Evolutionary conservation across 345 rosid species (phyloP).

Genomic region (Citrus medica): DNA sequence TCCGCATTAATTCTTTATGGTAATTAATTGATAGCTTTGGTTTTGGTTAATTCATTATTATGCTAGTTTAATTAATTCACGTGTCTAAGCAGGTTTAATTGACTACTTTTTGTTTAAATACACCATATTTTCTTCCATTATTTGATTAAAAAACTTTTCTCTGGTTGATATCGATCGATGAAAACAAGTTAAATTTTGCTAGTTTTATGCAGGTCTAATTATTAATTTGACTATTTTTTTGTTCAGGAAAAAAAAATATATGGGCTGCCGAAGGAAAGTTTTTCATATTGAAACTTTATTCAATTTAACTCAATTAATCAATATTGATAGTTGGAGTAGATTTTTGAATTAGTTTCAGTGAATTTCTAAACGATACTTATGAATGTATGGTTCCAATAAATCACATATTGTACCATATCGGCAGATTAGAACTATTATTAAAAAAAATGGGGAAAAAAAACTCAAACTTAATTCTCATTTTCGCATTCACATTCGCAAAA

Average conservation of each 20-base stretch:
- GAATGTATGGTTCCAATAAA: too few relatives aligned
- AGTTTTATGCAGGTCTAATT: neutral
- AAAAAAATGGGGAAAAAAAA: too few relatives aligned
- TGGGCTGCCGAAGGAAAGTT: neutral
- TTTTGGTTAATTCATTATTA: neutral
- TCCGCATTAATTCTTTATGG: neutral
- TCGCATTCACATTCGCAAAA: too few relatives aligned
- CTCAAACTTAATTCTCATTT: too few relatives aligned
- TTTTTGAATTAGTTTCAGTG: too few relatives aligned
- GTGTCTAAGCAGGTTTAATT: neutral
- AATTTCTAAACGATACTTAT: too few relatives aligned
- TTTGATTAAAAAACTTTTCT: neutral
- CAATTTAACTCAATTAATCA: too few relatives aligned
- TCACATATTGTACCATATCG: too few relatives aligned
- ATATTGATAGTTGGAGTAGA: too few relatives aligned
- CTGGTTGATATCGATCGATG: too few relatives aligned
- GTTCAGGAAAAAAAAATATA: neutral
- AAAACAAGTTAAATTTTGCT: neutral
- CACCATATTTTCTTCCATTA: neutral
- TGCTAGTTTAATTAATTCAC: too few relatives aligned
- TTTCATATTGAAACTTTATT: neutral
- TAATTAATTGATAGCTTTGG: neutral
- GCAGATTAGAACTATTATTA: too few relatives aligned
- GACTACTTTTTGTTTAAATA: neutral
- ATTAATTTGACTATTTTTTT: neutral